Base-by-base conservation (phyloP, 768 basidiomycete species). In the Psilocybe subaeruginosa region DNA sequence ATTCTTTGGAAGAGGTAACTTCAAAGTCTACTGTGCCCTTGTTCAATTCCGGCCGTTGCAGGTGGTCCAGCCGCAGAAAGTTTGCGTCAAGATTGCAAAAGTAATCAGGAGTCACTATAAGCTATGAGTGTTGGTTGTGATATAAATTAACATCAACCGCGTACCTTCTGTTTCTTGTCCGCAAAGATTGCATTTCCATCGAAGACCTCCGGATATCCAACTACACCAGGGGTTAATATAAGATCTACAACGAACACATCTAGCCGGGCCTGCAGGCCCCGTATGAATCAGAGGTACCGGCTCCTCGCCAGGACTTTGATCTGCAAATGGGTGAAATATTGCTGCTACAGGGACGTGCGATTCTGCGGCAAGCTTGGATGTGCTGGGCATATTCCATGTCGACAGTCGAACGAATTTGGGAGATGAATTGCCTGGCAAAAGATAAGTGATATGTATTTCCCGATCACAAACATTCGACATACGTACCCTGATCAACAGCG, bases 161-260 rank as follows among this genome's bases (percentile, higher is more conserved):
- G 66, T 65, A 96, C 97, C 95, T 78, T 87, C 82, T n/a, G 92
- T 94, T 69, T 91, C 86, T 65, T 88, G 84, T 2, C 79, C 76
- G 75, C 97, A 99, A 14, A 99, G 72, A 79, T 99, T 99, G 73
- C 97, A 99, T 67, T 82, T 87, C 93, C 96, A 99, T 65, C 82
- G 86, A 60, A 83, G 82, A 4, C 97, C 97, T 2, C 92, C 92
- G 8, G 90, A 83, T 17, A 84, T 76, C 88, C 93, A 99, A 27
- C 78, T 78, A 73, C 90, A 94, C 95, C 95, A 99, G 0, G 95
- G 91, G 70, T 98, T 99, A 67, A 99, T 81, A 73, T 99, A 99
- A 0, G 83, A 93, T 65, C 93, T 82, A 73, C 97, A 99, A 35
- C 84, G 80, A 48, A 80, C 84, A 68, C 97, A 99, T 33, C 97